Evolutionary conservation across 352 stramenopile species (phyloP).

Genomic region (Plasmopara halstedii): DNA sequence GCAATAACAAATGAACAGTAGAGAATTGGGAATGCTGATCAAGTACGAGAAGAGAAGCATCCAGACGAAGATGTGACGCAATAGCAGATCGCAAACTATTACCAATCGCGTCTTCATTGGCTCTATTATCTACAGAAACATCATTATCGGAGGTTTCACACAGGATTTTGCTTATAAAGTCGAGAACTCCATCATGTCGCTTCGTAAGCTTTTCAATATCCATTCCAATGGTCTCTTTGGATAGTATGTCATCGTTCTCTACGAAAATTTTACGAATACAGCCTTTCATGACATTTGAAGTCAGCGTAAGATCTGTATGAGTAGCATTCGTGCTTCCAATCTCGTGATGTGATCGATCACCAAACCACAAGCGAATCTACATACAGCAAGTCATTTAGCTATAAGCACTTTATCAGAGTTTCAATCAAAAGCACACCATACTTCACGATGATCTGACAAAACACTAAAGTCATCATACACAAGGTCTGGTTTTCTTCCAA

Average conservation of each 20-base stretch:
- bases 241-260: not conserved
- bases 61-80: conserved; percentile 9
- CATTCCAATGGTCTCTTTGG: not conserved
- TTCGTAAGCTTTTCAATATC: not conserved
- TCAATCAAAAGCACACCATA: conserved; percentile 6
- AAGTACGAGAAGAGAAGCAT: conserved; percentile 23
- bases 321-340: conserved; percentile 4
- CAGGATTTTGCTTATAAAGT: conserved; percentile 17
- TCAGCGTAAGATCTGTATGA: conserved; percentile 12
- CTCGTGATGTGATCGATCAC: not conserved
- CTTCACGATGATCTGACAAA: conserved; percentile 67
- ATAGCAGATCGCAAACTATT: conserved; percentile 14
- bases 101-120: conserved; percentile 9
- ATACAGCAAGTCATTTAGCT: not conserved
- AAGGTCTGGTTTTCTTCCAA: conserved; percentile 41
- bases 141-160: not conserved
- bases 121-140: conserved; percentile 3
- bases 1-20: conserved; percentile 15
- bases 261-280: conserved; percentile 31
- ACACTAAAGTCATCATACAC: conserved; percentile 84
- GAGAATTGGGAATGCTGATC: conserved; percentile 12
- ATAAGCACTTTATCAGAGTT: not conserved
- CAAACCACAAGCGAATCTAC: conserved; percentile 43
- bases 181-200: conserved; percentile 12
- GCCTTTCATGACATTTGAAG: conserved; percentile 40